Percentiles rank a stretch among this genome's conserved stretches.
Evolutionary conservation across 2,329 filamentous ascomycete genomes (phyloP).

Genomic region (Colletotrichum costaricense): DNA sequence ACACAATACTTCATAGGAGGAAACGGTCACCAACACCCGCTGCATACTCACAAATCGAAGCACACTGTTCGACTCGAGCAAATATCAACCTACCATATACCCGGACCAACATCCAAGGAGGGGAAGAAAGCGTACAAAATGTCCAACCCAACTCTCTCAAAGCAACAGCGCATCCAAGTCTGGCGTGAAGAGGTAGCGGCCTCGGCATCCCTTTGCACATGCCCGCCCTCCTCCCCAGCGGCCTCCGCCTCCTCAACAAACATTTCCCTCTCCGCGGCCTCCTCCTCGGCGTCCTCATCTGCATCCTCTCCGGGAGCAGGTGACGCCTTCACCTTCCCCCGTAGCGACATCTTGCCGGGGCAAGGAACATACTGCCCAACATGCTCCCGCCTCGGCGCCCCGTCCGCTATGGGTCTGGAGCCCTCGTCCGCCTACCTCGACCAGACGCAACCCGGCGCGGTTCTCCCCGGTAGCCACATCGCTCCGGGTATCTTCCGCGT

Average conservation of each 20-base stretch:
- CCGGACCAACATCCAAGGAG: not conserved
- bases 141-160: conserved; percentile 14
- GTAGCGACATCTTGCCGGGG: conserved; percentile 32
- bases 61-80: not conserved
- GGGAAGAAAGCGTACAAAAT: not conserved
- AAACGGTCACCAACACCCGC: not conserved
- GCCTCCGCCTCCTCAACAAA: conserved; percentile 39
- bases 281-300: conserved; percentile 38
- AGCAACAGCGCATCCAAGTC: conserved; percentile 53
- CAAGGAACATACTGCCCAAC: conserved; percentile 27
- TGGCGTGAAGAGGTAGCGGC: conserved; percentile 62
- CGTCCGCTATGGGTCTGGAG: conserved; percentile 30
- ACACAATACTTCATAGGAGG: not conserved
- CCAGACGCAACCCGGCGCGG: not conserved
- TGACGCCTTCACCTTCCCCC: conserved; percentile 35
- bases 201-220: conserved; percentile 47
- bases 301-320: conserved; percentile 18
- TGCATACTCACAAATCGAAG: not conserved
- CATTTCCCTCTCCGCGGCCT: conserved; percentile 37
- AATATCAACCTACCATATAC: not conserved
- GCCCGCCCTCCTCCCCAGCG: conserved; percentile 44
- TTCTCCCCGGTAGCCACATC: conserved; percentile 7
- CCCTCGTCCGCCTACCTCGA: conserved; percentile 20
- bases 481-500: conserved; percentile 14
- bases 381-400: conserved; percentile 33